phyloP scores from a whole-genome alignment of 345 rosid genomes.

The Triadica sebifera region DNA sequence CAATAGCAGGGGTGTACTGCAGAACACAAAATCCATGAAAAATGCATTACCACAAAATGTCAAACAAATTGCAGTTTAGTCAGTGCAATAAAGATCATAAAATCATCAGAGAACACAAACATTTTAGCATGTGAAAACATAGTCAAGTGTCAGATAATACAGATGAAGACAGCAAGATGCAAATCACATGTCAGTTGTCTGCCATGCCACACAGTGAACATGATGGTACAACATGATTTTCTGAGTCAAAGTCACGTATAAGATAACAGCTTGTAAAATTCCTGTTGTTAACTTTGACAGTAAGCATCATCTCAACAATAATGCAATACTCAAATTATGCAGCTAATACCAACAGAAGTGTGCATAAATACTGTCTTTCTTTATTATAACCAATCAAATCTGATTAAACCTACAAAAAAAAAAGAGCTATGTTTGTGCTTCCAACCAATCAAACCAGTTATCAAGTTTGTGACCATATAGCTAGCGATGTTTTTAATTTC shows the following conservation, averaged over 20 bases:
- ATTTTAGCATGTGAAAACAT: neutral
- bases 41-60: slow-evolving; percentile 15
- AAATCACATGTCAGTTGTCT: neutral
- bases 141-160: neutral
- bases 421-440: neutral
- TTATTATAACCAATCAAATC: neutral
- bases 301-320: neutral
- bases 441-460: neutral
- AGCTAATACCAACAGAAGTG: neutral
- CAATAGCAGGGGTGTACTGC: slow-evolving; percentile 99
- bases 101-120: neutral
- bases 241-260: too few species aligned
- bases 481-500: neutral
- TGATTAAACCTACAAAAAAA: neutral
- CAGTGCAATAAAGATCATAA: neutral
- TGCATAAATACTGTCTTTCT: neutral
- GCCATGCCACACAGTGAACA: neutral
- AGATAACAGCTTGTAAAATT: neutral
- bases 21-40: slow-evolving; percentile 19
- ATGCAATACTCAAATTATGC: neutral
- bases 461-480: neutral
- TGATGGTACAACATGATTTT: neutral
- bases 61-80: neutral
- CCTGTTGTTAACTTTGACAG: neutral
- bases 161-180: neutral